A percentile compares a stretch with the other conserved stretches of the same genome.
Evolutionary conservation across 2,329 filamentous ascomycete species (phyloP).

Genomic region (Fusarium beomiforme): DNA sequence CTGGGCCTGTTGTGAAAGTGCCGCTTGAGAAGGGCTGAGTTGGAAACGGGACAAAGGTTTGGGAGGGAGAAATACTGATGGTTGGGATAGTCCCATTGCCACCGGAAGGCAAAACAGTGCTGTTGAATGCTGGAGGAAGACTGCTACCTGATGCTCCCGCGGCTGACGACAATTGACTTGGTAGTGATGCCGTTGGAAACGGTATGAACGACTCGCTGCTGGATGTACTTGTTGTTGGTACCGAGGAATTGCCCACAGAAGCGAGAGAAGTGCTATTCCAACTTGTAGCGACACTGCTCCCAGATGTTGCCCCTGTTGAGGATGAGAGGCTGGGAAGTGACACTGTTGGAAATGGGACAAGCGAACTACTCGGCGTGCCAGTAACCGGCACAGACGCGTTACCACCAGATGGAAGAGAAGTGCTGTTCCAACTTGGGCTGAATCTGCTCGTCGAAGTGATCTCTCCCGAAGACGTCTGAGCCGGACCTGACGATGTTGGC

Average conservation of each 20-base stretch:
- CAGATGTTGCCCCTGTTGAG: neutral
- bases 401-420: neutral
- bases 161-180: neutral
- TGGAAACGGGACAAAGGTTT: neutral
- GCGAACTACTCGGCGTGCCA: neutral
- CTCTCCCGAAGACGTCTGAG: neutral
- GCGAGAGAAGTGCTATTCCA: neutral
- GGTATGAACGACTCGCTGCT: neutral
- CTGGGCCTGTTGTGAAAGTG: neutral
- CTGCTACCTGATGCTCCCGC: neutral
- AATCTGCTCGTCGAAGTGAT: neutral
- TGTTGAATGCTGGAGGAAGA: neutral
- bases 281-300: neutral
- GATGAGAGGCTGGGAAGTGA: neutral
- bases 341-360: neutral
- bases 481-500: neutral
- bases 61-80: neutral
- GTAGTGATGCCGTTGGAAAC: neutral
- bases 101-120: neutral
- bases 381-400: neutral
- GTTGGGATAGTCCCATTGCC: neutral
- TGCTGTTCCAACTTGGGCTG: neutral
- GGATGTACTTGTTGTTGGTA: neutral
- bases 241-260: neutral
- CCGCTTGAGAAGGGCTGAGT: neutral